A percentile compares a stretch with the other conserved stretches of the same genome.
phyloP scores from a whole-genome alignment of 176 grass and related monocot genomes.

The Cocos nucifera region DNA sequence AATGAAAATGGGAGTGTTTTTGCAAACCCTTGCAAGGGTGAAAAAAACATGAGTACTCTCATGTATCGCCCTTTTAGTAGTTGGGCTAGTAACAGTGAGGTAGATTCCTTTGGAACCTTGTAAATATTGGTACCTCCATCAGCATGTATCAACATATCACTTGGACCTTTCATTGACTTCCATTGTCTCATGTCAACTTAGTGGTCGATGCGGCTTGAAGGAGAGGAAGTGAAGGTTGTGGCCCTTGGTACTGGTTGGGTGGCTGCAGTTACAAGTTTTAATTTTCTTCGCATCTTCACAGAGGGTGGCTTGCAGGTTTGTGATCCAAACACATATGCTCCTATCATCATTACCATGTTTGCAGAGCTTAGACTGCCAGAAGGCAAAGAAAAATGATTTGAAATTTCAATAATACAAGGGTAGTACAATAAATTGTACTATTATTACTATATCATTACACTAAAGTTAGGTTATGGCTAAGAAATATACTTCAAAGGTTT shows the following conservation, averaged over 20 bases:
- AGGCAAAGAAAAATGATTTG: too few relatives aligned
- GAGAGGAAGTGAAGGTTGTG: conserved; percentile 81
- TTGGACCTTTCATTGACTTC: background rate
- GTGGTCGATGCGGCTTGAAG: conserved; percentile 99
- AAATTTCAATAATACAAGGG: too few relatives aligned
- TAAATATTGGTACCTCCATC: background rate
- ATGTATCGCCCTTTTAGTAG: conserved; percentile 93
- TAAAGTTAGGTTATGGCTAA: too few relatives aligned
- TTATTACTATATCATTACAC: too few relatives aligned
- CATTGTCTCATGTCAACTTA: conserved; percentile 23
- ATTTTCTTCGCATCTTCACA: conserved; percentile 76
- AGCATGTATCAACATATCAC: too few relatives aligned
- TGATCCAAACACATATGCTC: too few relatives aligned
- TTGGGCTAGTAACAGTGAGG: conserved; percentile 96
- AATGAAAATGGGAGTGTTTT: conserved; percentile 83
- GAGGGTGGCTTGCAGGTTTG: conserved; percentile 78
- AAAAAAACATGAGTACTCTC: conserved; percentile 96
- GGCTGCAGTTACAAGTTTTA: conserved; percentile 68
- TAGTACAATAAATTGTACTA: too few relatives aligned
- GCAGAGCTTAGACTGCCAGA: too few relatives aligned
- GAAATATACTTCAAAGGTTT: too few relatives aligned
- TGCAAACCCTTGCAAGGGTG: conserved; percentile 81
- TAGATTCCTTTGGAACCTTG: conserved; percentile 17
- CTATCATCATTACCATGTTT: too few relatives aligned
- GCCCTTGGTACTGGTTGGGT: conserved; percentile 79